Conservation (phyloP, 1,284 basidiomycete species). For the Microbotryum saponariae region DNA sequence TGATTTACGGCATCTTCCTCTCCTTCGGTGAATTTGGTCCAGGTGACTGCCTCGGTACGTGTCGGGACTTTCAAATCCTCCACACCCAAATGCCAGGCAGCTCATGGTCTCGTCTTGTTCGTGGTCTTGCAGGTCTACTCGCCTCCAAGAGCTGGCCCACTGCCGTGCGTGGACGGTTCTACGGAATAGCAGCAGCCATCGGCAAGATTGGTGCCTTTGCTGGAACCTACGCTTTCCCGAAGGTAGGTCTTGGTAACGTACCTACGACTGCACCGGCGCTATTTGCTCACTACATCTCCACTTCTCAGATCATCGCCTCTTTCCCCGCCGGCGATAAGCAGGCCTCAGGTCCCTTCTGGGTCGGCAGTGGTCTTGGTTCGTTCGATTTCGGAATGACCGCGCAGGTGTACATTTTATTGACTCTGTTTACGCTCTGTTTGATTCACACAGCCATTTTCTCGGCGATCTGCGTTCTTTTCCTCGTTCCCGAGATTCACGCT, state of each 20-base stretch:
- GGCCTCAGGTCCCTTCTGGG: conserved; percentile 39
- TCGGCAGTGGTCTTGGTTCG: conserved; percentile 8
- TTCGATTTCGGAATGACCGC: neutral
- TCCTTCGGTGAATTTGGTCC: conserved; percentile 52
- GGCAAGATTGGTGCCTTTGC: conserved; percentile 84
- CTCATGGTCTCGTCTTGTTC: too few species aligned
- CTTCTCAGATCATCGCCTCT: conserved; percentile 10
- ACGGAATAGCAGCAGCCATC: conserved; percentile 73
- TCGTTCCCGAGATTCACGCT: conserved; percentile 63
- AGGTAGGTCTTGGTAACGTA: neutral
- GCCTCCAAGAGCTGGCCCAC: conserved; percentile 73
- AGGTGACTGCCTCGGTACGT: conserved; percentile 63
- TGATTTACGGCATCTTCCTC: conserved; percentile 80
- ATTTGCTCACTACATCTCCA: neutral
- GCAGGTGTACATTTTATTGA: neutral
- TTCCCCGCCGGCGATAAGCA: conserved; percentile 35
- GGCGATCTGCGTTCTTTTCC: conserved; percentile 62
- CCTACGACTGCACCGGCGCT: neutral
- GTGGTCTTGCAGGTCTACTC: conserved; percentile 45
- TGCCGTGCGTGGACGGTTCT: conserved; percentile 76
- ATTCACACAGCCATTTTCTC: conserved; percentile 64
- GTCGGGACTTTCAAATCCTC: neutral
- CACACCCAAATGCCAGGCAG: too few species aligned
- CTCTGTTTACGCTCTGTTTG: conserved; percentile 37
- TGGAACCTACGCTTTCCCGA: conserved; percentile 10